Evolutionary conservation across 352 stramenopile species (phyloP).

Genomic region (Lagenidium giganteum): DNA sequence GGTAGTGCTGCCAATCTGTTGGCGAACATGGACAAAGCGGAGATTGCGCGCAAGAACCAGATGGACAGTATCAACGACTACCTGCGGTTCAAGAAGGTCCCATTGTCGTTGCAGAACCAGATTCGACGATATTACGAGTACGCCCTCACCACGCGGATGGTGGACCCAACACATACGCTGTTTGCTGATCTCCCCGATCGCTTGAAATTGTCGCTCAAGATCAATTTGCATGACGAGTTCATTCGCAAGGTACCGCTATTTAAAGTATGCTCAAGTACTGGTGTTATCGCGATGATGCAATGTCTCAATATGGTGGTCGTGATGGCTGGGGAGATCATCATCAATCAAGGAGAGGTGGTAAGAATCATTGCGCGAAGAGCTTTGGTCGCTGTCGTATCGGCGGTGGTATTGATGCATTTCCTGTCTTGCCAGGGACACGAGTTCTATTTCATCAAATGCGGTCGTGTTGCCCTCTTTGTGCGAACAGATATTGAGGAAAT

Average conservation of each 20-base stretch:
- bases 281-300: conserved; percentile 69
- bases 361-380: not conserved
- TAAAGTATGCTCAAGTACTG: conserved; percentile 57
- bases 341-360: conserved; percentile 49
- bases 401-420: not conserved
- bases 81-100: conserved; percentile 77
- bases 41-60: conserved; percentile 71
- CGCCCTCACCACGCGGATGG: conserved; percentile 45
- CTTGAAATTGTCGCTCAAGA: conserved; percentile 54
- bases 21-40: conserved; percentile 68
- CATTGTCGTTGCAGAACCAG: conserved; percentile 54
- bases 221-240: conserved; percentile 64
- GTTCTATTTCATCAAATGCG: conserved; percentile 79
- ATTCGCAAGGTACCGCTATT: conserved; percentile 75
- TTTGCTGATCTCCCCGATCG: conserved; percentile 73
- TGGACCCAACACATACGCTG: conserved; percentile 48
- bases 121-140: conserved; percentile 80
- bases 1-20: conserved; percentile 71
- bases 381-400: not conserved
- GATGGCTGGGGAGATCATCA: conserved; percentile 68
- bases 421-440: conserved; percentile 23
- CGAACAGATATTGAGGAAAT: conserved; percentile 20
- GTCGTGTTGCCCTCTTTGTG: conserved; percentile 51
- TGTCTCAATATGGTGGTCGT: conserved; percentile 54
- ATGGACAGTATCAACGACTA: conserved; percentile 81